Evolutionary conservation across 73 alveolate species (phyloP).

Genomic region (Paramecium tetraurelia): DNA sequence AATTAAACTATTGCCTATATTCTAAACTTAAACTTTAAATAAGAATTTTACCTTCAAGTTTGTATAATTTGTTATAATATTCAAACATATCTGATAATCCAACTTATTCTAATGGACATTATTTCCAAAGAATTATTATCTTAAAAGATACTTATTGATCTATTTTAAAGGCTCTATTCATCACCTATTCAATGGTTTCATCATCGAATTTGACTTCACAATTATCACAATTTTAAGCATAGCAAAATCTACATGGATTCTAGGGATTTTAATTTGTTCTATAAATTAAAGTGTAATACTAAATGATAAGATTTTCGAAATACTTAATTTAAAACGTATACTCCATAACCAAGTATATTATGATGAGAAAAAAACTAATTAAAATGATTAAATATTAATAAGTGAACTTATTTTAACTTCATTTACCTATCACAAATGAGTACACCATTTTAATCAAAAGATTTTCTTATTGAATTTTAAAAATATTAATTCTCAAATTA

Average conservation of each 20-base stretch:
- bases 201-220: background rate
- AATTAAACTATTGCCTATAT: too few relatives aligned
- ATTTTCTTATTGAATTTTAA: background rate
- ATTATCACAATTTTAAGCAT: background rate
- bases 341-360: background rate
- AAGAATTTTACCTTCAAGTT: background rate
- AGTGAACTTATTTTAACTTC: background rate
- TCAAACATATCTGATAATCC: background rate
- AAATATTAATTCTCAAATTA: background rate
- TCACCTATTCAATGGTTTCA: background rate
- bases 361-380: background rate
- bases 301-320: background rate
- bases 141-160: background rate
- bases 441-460: background rate
- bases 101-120: slow-evolving; percentile 3
- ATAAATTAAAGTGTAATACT: background rate
- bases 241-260: background rate
- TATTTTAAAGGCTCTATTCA: background rate
- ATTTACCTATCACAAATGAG: background rate
- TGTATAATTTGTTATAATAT: background rate
- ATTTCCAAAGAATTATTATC: background rate
- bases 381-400: background rate
- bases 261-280: background rate
- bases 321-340: background rate
- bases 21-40: background rate